A percentile compares a stretch with the other conserved stretches of the same genome.
phyloP scores from a whole-genome alignment of 2,329 filamentous ascomycete genomes.

The Chrysosporium queenslandicum region DNA sequence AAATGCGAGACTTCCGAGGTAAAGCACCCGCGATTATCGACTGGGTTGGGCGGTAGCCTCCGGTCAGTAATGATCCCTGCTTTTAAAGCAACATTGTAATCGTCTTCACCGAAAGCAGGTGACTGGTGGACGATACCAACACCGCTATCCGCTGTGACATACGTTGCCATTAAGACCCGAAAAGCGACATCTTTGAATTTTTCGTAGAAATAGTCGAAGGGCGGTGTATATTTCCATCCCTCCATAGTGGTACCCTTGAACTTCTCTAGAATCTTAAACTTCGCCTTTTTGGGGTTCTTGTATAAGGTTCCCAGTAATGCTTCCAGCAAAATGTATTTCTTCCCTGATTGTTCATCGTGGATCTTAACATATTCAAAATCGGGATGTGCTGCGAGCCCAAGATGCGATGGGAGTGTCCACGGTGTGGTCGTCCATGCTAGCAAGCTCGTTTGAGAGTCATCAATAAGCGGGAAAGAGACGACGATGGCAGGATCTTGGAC shows the following conservation, averaged over 20 bases:
- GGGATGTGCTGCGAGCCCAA: constrained; percentile 66
- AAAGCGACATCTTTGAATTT: constrained; percentile 80
- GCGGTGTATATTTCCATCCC: constrained; percentile 78
- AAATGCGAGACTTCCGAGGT: constrained; percentile 70
- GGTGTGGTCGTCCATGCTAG: constrained; percentile 87
- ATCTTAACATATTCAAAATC: constrained; percentile 85
- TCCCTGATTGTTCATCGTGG: constrained; percentile 67
- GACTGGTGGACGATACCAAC: constrained; percentile 90
- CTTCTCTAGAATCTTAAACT: constrained; percentile 72
- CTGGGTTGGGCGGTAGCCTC: constrained; percentile 75
- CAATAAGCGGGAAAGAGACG: constrained; percentile 72
- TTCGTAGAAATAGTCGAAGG: constrained; percentile 83
- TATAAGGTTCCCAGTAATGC: constrained; percentile 72
- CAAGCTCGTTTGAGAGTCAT: constrained; percentile 63
- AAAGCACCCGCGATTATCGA: constrained; percentile 76
- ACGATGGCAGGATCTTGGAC: constrained; percentile 84
- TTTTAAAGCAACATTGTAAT: constrained; percentile 74
- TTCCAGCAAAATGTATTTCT: constrained; percentile 77
- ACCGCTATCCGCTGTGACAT: constrained; percentile 83
- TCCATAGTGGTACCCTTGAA: constrained; percentile 75
- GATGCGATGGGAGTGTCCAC: constrained; percentile 75
- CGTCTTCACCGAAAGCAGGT: constrained; percentile 89
- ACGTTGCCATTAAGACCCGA: constrained; percentile 68
- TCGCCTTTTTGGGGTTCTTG: constrained; percentile 92
- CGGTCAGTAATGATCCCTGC: constrained; percentile 67